Evolutionary conservation across 257 asterid genomes (phyloP), one percentile per base, ranked within the genome.

Genomic region (Penstemon eatonii): DNA sequence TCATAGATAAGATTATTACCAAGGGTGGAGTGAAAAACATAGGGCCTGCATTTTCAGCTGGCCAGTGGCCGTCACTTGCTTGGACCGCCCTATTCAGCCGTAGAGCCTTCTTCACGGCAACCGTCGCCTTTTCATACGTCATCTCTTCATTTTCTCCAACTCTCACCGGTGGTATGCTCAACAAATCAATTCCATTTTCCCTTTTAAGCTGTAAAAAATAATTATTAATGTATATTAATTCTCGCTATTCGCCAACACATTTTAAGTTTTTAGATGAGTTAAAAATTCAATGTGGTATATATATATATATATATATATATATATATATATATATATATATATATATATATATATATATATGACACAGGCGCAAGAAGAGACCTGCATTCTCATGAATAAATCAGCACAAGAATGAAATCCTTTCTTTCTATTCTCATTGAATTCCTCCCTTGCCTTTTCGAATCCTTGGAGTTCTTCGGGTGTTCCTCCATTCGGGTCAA

Each of bases 21-120:
- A 78, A 58, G 7, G 85, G 87, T 6, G 87, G 87, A 25, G 80
- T 78, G 75, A 86, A 89, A 65, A 89, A 87, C 85, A 89, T 57
- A 0, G 92, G 88, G 3, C 95, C 96, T 0, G 87, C 88, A 66
- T 83, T 86, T 65, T 86, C 92, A 9, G 96, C 88, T 2, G 95
- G 96, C 95, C 96, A 86, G 9, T 89, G 96, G 9, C 95, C 96
- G 18, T 89, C 92, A 6, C 80, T 81, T 3, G 91, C 90, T 80
- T 89, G 96, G 50, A 89, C 69, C 2, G 96, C 91, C 33, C 87
- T 81, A 60, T 80, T 80, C 5, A 85, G 59, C 9, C 80, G 65
- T 5, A 89, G 54, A 11, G 95, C 90, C 70, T 84, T 89, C 78
- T 61, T 87, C 7, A 89, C 88, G 0, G 90, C 86, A 1, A 68